Evolutionary conservation across 129 eudicot species (phyloP), one percentile per base, ranked within the genome.

Genomic region (Escallonia rubra): DNA sequence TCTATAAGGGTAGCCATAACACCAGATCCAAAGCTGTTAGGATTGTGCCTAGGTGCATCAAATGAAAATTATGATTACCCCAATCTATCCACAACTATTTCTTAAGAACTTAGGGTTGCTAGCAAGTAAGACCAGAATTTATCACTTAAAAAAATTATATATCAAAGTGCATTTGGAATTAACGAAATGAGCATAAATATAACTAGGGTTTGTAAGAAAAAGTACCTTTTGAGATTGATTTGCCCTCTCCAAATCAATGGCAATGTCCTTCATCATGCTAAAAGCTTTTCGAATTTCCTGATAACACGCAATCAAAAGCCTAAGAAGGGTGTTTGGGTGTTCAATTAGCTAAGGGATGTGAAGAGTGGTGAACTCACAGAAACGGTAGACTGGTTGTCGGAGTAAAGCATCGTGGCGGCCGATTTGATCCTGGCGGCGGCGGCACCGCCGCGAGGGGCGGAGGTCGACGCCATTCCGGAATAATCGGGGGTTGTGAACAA

Each of bases 281-380:
- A 80, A 6, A 34, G 91, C 76, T 63, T 66, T 90, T 59, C 91
- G 86, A 65, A 86, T 85, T 67, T 90, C 95, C 97, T 90, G 76
- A 50, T 41, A 63, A 39, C 16, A 11, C 66, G 43, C 46, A 38
- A 2, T 9, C 5, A 66, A 68, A 70, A 23, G 5, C 14, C 61
- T 56, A 59, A 49, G 57, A 50, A 3, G 7, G 41, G 45, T 50
- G 12, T 50, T 50, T 3, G 4, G 12, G 55, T 4, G 10, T 8
- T 50, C 12, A n/a, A 50, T 50, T 50, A 50, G 55, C 13, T 50
- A 8, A 1, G 4, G 6, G 55, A n/a, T 50, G 10, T 50, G 12
- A n/a, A 50, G 55, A 50, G 11, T 23, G 34, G 34, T 23, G 34
- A 23, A 11, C 43, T 80, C 74, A 92, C 98, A 41, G 78, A 76